A percentile compares a stretch with the other conserved stretches of the same genome.
These are phyloP conservation scores for Prillingera fragicola DNA, from an alignment of 1,284 basidiomycete species.

Conservation along the genomic window DNA sequence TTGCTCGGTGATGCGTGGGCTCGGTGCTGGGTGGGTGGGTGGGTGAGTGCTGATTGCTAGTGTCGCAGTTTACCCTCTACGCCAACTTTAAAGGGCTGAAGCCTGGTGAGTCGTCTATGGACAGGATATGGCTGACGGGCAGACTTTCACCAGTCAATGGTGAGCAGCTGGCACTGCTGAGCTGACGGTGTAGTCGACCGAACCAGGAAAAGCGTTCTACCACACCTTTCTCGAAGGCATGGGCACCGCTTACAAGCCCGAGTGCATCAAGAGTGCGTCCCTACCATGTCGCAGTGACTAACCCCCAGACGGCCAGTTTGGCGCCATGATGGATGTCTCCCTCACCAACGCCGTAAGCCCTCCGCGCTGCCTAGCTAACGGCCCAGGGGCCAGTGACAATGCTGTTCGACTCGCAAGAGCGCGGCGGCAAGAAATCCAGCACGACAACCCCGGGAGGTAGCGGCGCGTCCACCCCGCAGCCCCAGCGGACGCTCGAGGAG, in stretches of 20 bases:
- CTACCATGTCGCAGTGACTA: neutral
- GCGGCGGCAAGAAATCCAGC: constrained; percentile 4
- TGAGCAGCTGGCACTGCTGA: constrained; percentile 35
- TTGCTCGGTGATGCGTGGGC: too few relatives aligned
- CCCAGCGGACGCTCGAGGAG: constrained; percentile 7
- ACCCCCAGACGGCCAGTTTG: constrained; percentile 77
- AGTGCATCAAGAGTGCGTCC: constrained; percentile 57
- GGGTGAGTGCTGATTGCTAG: too few relatives aligned
- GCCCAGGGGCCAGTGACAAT: constrained; percentile 73
- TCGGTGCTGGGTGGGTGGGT: too few relatives aligned
- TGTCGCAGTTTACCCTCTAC: constrained; percentile 84
- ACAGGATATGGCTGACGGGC: constrained; percentile 32
- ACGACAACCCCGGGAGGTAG: neutral
- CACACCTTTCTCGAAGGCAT: constrained; percentile 64
- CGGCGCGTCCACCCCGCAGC: neutral
- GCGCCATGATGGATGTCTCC: constrained; percentile 86
- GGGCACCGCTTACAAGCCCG: constrained; percentile 59
- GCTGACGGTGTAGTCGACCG: constrained; percentile 54
- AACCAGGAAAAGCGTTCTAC: constrained; percentile 66
- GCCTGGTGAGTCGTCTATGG: constrained; percentile 42
- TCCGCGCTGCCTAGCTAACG: constrained; percentile 7
- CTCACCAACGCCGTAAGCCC: constrained; percentile 64
- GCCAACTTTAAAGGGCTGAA: constrained; percentile 86
- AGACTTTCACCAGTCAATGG: constrained; percentile 88
- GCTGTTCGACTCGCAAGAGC: constrained; percentile 57